Percentiles rank a stretch among this genome's conserved stretches.
phyloP scores from a whole-genome alignment of 1,284 basidiomycete genomes.

The Pyrrhoderma noxium region DNA sequence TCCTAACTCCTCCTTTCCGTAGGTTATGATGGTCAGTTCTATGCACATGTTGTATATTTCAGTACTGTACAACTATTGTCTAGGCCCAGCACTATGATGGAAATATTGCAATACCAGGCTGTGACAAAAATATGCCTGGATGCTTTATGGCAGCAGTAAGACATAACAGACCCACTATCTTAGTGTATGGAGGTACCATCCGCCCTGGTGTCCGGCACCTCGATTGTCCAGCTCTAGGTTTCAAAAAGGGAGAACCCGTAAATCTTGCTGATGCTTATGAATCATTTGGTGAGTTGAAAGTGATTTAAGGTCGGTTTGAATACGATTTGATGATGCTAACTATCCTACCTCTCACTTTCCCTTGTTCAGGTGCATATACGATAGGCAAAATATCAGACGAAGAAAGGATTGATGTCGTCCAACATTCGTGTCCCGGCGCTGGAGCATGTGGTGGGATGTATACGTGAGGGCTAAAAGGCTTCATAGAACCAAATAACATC shows the following conservation, averaged over 20 bases:
- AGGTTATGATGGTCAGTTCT: constrained; percentile 59
- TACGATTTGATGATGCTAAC: not conserved
- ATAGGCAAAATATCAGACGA: constrained; percentile 72
- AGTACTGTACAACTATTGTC: not conserved
- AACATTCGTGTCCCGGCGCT: constrained; percentile 75
- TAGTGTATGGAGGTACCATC: constrained; percentile 83
- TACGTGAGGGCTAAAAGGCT: constrained; percentile 38
- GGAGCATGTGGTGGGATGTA: constrained; percentile 83
- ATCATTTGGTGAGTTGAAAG: constrained; percentile 50
- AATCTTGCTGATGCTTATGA: constrained; percentile 83
- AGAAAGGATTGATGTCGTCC: constrained; percentile 72
- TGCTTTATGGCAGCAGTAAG: constrained; percentile 79
- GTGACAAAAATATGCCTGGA: constrained; percentile 94
- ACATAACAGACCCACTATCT: constrained; percentile 80
- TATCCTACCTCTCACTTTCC: too few species aligned
- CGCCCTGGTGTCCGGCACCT: constrained; percentile 66
- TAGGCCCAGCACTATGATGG: constrained; percentile 83
- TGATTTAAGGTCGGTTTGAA: constrained; percentile 2
- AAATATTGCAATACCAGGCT: constrained; percentile 78
- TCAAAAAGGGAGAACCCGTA: constrained; percentile 69
- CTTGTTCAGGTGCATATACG: constrained; percentile 52
- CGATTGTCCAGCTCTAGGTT: constrained; percentile 76
- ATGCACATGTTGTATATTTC: not conserved
- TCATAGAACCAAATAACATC: not conserved
- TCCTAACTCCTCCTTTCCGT: not conserved